Conservation (phyloP, 2,329 filamentous ascomycete genomes). For the Xylariaceae sp. region DNA sequence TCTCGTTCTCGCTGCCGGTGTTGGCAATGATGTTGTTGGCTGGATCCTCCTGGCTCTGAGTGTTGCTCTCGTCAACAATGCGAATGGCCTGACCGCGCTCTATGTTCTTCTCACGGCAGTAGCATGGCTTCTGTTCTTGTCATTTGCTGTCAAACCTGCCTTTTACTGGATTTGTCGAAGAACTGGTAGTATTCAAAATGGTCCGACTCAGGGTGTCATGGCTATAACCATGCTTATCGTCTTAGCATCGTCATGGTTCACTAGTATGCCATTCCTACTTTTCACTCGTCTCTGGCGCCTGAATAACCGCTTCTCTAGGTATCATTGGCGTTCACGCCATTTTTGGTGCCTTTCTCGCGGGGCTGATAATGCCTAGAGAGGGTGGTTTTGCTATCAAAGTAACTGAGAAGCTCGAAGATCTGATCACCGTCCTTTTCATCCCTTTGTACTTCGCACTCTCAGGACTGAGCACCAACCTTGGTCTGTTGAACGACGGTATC, state of each 20-base stretch:
- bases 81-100: slow-evolving; percentile 74
- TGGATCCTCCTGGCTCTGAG: slow-evolving; percentile 93
- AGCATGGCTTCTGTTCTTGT: slow-evolving; percentile 73
- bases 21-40: slow-evolving; percentile 86
- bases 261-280: slow-evolving; percentile 23
- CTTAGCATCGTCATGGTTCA: slow-evolving; percentile 64
- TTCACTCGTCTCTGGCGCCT: background rate
- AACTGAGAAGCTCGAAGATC: slow-evolving; percentile 91
- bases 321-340: slow-evolving; percentile 93
- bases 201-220: slow-evolving; percentile 81
- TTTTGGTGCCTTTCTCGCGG: slow-evolving; percentile 87
- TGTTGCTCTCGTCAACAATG: slow-evolving; percentile 87
- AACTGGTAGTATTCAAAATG: slow-evolving; percentile 77
- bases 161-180: slow-evolving; percentile 72
- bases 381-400: slow-evolving; percentile 87
- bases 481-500: slow-evolving; percentile 73
- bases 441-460: slow-evolving; percentile 93
- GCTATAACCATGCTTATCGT: slow-evolving; percentile 77
- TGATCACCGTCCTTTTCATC: slow-evolving; percentile 77
- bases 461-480: slow-evolving; percentile 82
- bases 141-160: slow-evolving; percentile 66
- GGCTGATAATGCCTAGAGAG: slow-evolving; percentile 85
- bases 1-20: slow-evolving; percentile 86
- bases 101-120: slow-evolving; percentile 75
- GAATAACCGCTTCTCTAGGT: slow-evolving; percentile 42